These are phyloP conservation scores for Corrigiola litoralis DNA, from an alignment of 179 eudicot species.

Conservation along the genomic window DNA sequence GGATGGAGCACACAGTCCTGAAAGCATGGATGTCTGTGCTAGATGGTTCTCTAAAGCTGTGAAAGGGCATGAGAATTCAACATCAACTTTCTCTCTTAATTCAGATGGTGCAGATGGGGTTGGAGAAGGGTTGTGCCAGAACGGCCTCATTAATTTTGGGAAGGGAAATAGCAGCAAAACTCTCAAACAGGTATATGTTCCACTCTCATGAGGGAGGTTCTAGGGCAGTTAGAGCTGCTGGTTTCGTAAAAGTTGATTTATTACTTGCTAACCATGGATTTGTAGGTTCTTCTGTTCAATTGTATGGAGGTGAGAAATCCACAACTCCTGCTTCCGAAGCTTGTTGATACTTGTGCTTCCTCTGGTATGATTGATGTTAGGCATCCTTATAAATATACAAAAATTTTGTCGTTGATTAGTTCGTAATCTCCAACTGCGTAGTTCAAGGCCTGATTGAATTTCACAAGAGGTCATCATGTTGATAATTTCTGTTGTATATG, in stretches of 20 bases:
- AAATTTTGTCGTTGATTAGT: not conserved
- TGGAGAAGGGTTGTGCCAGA: constrained; percentile 17
- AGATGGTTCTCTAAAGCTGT: constrained; percentile 66
- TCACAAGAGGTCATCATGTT: not conserved
- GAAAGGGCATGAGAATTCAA: constrained; percentile 27
- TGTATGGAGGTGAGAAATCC: constrained; percentile 89
- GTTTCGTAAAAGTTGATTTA: not conserved
- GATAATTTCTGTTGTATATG: not conserved
- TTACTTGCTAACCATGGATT: not conserved
- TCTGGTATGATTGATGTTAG: constrained; percentile 44
- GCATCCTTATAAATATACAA: not conserved
- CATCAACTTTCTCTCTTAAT: constrained; percentile 11
- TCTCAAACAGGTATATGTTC: constrained; percentile 37
- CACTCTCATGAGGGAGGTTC: not conserved
- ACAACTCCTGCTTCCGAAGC: constrained; percentile 58
- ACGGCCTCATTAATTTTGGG: constrained; percentile 27
- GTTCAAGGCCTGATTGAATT: not conserved
- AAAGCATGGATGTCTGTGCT: constrained; percentile 85
- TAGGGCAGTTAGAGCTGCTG: no score
- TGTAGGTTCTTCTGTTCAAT: constrained; percentile 77
- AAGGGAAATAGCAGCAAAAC: constrained; percentile 20
- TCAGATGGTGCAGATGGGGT: constrained; percentile 21
- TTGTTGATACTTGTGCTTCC: constrained; percentile 62
- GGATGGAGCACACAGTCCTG: constrained; percentile 92
- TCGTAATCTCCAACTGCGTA: not conserved